These are phyloP conservation scores for Panaeolus cyanescens DNA, from an alignment of 768 basidiomycete species.

Conservation along the genomic window DNA sequence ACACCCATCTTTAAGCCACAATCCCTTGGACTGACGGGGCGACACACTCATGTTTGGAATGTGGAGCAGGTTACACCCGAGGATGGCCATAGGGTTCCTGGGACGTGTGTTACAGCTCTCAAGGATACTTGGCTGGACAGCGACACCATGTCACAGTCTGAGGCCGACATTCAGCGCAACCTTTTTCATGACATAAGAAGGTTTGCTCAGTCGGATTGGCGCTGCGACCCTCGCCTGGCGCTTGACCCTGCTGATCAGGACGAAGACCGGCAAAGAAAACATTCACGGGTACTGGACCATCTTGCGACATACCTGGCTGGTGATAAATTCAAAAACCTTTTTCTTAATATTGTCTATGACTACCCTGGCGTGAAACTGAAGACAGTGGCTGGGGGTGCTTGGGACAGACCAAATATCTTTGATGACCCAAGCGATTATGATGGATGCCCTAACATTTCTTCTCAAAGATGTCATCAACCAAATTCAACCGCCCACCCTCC, in stretches of 20 bases:
- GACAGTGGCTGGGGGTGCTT: not conserved
- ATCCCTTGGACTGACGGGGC: constrained; percentile 12
- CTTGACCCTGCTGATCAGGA: not conserved
- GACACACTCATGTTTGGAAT: constrained; percentile 12
- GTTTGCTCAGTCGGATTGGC: not conserved
- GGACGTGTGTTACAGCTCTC: not conserved
- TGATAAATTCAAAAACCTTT: not conserved
- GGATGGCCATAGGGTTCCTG: not conserved
- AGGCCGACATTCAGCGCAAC: constrained; percentile 3
- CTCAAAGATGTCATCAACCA: too few relatives aligned
- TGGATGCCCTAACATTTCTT: too few relatives aligned
- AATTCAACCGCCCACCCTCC: too few relatives aligned
- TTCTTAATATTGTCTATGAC: not conserved
- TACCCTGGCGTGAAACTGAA: not conserved
- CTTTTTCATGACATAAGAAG: constrained; percentile 3
- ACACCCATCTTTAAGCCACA: constrained; percentile 9
- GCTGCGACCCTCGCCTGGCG: not conserved
- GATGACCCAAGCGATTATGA: not conserved
- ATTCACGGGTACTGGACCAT: too few relatives aligned
- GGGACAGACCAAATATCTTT: not conserved
- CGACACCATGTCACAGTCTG: constrained; percentile 5
- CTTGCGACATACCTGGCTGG: not conserved
- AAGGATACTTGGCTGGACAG: constrained; percentile 8
- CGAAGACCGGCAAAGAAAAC: not conserved
- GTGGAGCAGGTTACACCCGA: not conserved